Evolutionary conservation across 441 rosid genomes (phyloP), one percentile per base, ranked within the genome.

Genomic region (Gossypium schwendimanii): DNA sequence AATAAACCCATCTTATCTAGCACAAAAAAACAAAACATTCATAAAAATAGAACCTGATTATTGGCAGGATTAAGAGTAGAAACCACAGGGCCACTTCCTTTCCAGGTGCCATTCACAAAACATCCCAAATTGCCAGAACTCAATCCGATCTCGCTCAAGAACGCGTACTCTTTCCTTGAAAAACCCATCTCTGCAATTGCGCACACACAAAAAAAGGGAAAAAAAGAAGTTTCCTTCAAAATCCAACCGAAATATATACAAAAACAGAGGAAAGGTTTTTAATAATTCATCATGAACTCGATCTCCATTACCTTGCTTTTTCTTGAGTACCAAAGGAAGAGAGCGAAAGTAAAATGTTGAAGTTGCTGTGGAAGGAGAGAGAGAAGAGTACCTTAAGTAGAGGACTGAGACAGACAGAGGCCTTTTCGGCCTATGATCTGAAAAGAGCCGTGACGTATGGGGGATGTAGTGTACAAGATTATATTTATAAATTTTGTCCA

Each of bases 71-170:
- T 91, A 52, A 79, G 14, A 73, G 93, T 81, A 50, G 92, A 82
- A 68, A 87, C 77, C 14, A 85, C 76, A 41, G 97, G 88, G 26
- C 99, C 97, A 69, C 55, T 73, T 12, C 86, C 97, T 83, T 83
- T 87, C 99, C 96, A 94, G 49, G 70, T 74, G 63, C 99, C 99
- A 79, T 63, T 78, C 54, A 92, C 89, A 78, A 77, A 91, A 75
- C 87, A 83, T 4, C 99, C 99, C 52, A 81, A 41, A 76, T 88
- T 94, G 33, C 84, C 83, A 60, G 91, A 70, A 63, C 81, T 75
- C 72, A 94, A 75, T 3, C 97, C 96, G 83, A 94, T 85, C 86
- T 91, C 97, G 26, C 84, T 83, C 81, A 94, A 81, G 84, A 91
- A 88, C 75, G 83, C 94, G 41, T 83, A 79, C 75, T 81, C 92